phyloP scores from a whole-genome alignment of 257 asterid genomes.

The Solanum sejunctum region DNA sequence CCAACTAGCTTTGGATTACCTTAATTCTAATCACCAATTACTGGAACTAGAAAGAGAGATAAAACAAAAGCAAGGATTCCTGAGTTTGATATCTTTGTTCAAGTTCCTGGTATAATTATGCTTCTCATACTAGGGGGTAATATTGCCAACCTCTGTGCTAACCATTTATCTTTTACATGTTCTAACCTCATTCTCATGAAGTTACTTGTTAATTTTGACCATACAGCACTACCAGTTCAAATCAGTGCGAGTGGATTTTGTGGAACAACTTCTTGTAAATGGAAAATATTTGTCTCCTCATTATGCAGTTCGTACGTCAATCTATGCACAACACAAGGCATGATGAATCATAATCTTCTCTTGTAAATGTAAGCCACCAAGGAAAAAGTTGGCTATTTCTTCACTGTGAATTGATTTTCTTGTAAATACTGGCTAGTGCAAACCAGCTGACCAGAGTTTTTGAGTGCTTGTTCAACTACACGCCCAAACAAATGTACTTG shows the following conservation, averaged over 20 bases:
- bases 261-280: slow-evolving; percentile 83
- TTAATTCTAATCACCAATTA: not conserved
- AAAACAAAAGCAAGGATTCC: not conserved
- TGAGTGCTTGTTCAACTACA: not conserved
- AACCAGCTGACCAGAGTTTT: not conserved
- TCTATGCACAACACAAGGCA: slow-evolving; percentile 64
- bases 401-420: not conserved
- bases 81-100: not conserved
- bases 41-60: not conserved
- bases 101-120: not conserved
- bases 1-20: not conserved
- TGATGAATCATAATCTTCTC: not conserved
- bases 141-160: not conserved
- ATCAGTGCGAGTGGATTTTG: slow-evolving; percentile 72
- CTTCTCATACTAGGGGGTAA: not conserved
- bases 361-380: not conserved
- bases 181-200: not conserved
- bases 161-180: not conserved
- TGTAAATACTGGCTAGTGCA: not conserved
- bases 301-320: slow-evolving; percentile 48
- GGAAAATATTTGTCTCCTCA: slow-evolving; percentile 49
- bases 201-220: slow-evolving; percentile 1
- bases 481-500: not conserved
- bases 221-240: slow-evolving; percentile 63
- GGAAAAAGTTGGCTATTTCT: not conserved